Conservation (phyloP, 345 rosid genomes). For the Raphanus raphanistrum region DNA sequence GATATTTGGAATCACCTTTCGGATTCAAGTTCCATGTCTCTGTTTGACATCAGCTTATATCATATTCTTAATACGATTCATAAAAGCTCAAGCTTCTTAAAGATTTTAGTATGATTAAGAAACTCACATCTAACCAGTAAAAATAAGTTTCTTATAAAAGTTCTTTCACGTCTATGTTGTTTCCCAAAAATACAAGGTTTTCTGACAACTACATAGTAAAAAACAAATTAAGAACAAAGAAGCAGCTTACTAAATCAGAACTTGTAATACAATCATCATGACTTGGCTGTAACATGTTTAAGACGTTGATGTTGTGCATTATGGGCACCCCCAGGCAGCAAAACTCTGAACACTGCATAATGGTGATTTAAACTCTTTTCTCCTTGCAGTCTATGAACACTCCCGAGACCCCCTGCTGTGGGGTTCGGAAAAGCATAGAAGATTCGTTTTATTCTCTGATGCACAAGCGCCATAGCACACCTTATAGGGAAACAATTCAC, state of each 20-base stretch:
- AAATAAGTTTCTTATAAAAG: not conserved
- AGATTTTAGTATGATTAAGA: not conserved
- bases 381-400: slow-evolving; percentile 77
- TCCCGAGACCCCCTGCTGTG: slow-evolving; percentile 66
- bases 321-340: slow-evolving; percentile 35
- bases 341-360: slow-evolving; percentile 82
- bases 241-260: not conserved
- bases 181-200: not conserved
- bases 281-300: not conserved
- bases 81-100: not conserved
- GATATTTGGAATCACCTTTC: not conserved
- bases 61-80: not conserved
- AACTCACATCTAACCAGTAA: not conserved
- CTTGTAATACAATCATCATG: slow-evolving; percentile 7
- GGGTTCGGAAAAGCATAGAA: slow-evolving; percentile 73
- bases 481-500: slow-evolving; percentile 11
- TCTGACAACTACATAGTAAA: not conserved
- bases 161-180: not conserved
- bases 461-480: slow-evolving; percentile 97
- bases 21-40: not conserved
- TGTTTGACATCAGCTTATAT: not conserved
- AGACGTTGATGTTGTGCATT: not conserved
- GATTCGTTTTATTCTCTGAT: slow-evolving; percentile 74
- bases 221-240: not conserved
- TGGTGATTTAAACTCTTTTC: slow-evolving; percentile 92